Evolutionary conservation across 2,329 filamentous ascomycete genomes (phyloP).

Genomic region (Trichothecium sympodiale): DNA sequence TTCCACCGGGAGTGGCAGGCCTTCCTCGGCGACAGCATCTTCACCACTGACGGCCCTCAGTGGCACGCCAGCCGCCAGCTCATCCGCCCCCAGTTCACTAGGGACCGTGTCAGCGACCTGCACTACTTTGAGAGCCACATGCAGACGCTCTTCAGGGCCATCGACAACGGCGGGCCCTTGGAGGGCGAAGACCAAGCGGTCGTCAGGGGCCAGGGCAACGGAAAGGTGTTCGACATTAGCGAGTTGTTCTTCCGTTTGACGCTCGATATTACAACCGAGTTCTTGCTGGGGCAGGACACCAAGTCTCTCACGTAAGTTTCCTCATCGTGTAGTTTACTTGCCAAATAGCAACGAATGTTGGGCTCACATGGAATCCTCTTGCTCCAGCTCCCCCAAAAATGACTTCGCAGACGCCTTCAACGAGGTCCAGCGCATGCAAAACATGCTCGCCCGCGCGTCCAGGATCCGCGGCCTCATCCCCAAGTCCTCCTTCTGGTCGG

Average conservation of each 20-base stretch:
- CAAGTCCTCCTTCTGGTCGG: constrained; percentile 48
- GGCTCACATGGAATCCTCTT: not conserved
- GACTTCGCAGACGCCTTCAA: constrained; percentile 74
- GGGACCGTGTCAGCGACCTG: constrained; percentile 72
- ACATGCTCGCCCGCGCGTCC: constrained; percentile 52
- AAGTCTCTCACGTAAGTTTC: constrained; percentile 45
- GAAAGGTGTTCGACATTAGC: constrained; percentile 55
- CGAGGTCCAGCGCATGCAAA: constrained; percentile 66
- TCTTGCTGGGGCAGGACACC: constrained; percentile 69
- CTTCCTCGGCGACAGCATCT: constrained; percentile 66
- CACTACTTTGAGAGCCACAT: constrained; percentile 73
- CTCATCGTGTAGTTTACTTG: no score
- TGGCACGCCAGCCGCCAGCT: constrained; percentile 79
- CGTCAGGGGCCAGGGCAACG: constrained; percentile 48
- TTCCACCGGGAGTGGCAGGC: constrained; percentile 69
- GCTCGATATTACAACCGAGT: constrained; percentile 77
- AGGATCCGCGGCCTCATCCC: constrained; percentile 54
- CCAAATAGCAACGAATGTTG: no score
- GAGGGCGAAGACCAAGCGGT: constrained; percentile 52
- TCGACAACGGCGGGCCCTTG: constrained; percentile 47
- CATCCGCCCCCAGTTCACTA: constrained; percentile 77
- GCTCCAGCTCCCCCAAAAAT: constrained; percentile 43
- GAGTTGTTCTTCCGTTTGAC: constrained; percentile 78
- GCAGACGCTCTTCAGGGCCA: constrained; percentile 57
- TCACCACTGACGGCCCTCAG: constrained; percentile 64